phyloP scores from a whole-genome alignment of 257 asterid genomes.

The Jasminum sambac region DNA sequence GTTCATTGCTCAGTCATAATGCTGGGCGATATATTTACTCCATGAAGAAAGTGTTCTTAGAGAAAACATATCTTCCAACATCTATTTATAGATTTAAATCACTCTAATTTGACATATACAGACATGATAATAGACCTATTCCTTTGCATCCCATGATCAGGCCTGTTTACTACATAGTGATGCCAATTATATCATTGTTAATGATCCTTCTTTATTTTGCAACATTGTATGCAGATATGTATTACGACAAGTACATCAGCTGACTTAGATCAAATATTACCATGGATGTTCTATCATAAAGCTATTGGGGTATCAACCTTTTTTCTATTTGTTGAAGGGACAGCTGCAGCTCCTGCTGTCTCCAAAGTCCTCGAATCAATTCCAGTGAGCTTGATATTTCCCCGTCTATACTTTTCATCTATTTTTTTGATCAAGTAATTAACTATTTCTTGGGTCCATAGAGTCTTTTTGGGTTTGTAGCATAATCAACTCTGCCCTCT shows the following conservation, averaged over 20 bases:
- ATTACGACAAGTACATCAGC: constrained; percentile 63
- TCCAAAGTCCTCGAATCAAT: constrained; percentile 53
- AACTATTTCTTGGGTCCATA: neutral
- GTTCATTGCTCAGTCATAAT: constrained; percentile 8
- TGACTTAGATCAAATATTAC: constrained; percentile 61
- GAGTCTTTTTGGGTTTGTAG: neutral
- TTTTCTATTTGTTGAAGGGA: constrained; percentile 67
- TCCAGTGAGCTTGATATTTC: constrained; percentile 41
- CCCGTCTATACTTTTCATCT: constrained; percentile 14
- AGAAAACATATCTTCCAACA: neutral
- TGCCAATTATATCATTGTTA: neutral
- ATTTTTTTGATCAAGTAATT: neutral
- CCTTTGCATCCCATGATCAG: constrained; percentile 1
- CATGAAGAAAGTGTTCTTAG: neutral
- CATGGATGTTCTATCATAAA: constrained; percentile 78
- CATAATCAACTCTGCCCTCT: neutral
- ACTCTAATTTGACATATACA: neutral
- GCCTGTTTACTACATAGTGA: no score
- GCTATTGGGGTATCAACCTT: constrained; percentile 54
- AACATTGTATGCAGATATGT: constrained; percentile 48
- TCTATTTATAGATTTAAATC: neutral
- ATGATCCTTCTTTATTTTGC: neutral
- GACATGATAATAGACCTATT: neutral
- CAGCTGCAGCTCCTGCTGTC: constrained; percentile 43
- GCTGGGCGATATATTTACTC: neutral